Percentiles rank a stretch among this genome's conserved stretches.
phyloP scores from a whole-genome alignment of 2,329 filamentous ascomycete genomes.

The Hymenotorrendiella dingleyae region DNA sequence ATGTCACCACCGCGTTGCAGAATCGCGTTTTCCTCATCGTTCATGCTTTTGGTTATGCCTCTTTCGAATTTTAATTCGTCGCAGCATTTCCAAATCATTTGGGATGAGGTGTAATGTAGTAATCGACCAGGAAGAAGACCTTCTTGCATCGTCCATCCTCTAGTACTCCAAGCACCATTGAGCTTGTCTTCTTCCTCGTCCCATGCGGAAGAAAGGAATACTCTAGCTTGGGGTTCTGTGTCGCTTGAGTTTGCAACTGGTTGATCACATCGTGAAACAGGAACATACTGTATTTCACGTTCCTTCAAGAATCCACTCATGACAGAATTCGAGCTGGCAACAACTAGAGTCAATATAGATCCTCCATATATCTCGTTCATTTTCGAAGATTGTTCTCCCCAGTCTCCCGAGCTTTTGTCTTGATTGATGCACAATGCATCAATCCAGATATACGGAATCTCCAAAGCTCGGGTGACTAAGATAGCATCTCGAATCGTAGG shows the following conservation, averaged over 20 bases:
- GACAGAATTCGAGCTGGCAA: slow-evolving; percentile 14
- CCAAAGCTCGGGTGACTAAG: slow-evolving; percentile 12
- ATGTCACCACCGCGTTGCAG: no score
- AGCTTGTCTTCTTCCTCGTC: slow-evolving; percentile 11
- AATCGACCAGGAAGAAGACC: slow-evolving; percentile 13
- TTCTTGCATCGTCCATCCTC: slow-evolving; percentile 16
- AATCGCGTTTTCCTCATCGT: no score
- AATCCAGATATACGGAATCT: slow-evolving; percentile 15
- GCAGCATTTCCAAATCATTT: slow-evolving; percentile 14
- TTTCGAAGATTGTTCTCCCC: slow-evolving; percentile 12
- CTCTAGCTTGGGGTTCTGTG: slow-evolving; percentile 5
- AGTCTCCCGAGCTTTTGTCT: slow-evolving; percentile 8
- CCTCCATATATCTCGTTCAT: slow-evolving; percentile 15
- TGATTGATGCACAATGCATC: slow-evolving; percentile 14
- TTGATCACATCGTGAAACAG: no score
- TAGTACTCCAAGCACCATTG: slow-evolving; percentile 9
- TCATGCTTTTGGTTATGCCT: slow-evolving; percentile 10
- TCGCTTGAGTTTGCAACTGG: slow-evolving; percentile 8
- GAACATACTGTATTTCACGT: slow-evolving; percentile 11
- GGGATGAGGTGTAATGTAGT: slow-evolving; percentile 12
- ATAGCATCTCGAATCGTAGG: slow-evolving; percentile 12
- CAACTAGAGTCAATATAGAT: slow-evolving; percentile 14
- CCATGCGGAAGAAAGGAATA: slow-evolving; percentile 13
- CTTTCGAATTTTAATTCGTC: slow-evolving; percentile 15
- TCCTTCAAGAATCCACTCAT: slow-evolving; percentile 11